Conservation (phyloP, 2,329 filamentous ascomycete genomes). For the Epichloe coenophiala region DNA sequence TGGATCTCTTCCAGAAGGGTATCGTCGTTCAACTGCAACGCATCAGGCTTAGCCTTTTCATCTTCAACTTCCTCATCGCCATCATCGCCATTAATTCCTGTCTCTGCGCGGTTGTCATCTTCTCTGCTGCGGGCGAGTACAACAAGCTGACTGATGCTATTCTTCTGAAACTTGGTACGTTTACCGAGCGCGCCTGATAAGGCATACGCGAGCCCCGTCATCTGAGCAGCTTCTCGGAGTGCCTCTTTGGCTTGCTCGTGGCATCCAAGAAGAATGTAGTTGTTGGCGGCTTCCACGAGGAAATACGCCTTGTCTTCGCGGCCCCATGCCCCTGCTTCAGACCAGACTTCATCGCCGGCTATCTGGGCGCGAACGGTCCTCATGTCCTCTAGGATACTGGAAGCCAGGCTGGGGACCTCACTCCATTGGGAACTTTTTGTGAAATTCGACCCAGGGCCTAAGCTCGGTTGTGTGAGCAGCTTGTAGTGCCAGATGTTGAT, state of each 20-base stretch:
- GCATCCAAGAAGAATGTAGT: constrained; percentile 72
- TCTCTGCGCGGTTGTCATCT: constrained; percentile 13
- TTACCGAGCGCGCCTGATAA: constrained; percentile 81
- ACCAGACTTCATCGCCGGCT: constrained; percentile 24
- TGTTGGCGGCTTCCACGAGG: constrained; percentile 67
- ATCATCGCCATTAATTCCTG: constrained; percentile 1
- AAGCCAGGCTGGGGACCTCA: constrained; percentile 43
- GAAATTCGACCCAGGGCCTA: constrained; percentile 40
- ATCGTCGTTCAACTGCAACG: constrained; percentile 76
- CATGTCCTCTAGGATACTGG: constrained; percentile 30
- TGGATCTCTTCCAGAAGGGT: constrained; percentile 79
- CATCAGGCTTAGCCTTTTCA: constrained; percentile 39
- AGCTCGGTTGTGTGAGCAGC: constrained; percentile 41
- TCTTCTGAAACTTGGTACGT: constrained; percentile 67
- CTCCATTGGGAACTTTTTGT: constrained; percentile 44
- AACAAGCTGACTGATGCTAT: constrained; percentile 74
- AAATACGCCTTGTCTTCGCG: constrained; percentile 51
- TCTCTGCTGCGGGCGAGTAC: constrained; percentile 69
- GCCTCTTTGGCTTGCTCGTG: constrained; percentile 62
- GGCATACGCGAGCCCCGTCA: constrained; percentile 65
- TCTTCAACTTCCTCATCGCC: constrained; percentile 10
- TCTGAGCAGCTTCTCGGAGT: constrained; percentile 51
- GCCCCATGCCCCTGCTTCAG: constrained; percentile 22
- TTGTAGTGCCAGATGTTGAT: constrained; percentile 58
- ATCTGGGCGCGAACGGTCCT: constrained; percentile 27